Conservation (phyloP, 352 stramenopile genomes). For the Poterioochromonas sp. region DNA sequence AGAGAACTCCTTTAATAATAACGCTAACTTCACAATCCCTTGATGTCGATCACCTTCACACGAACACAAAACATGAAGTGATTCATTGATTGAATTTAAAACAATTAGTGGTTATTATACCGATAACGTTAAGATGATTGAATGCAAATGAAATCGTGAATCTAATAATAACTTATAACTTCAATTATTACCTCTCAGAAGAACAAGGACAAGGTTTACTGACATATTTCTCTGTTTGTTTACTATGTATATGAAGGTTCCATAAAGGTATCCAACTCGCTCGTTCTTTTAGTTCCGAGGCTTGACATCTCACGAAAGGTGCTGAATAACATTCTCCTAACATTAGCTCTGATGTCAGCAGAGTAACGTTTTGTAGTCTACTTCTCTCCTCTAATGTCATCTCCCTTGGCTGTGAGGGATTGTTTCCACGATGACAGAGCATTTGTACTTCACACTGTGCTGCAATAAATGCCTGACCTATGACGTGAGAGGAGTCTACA, state of each 20-base stretch:
- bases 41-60: no score
- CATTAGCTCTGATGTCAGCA: background rate
- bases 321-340: background rate
- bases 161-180: no score
- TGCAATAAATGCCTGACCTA: background rate
- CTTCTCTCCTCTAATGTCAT: background rate
- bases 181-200: no score
- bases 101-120: no score
- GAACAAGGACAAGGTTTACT: background rate
- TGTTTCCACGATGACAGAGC: background rate
- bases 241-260: slow-evolving; percentile 26
- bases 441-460: background rate
- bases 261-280: background rate
- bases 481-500: background rate
- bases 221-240: background rate
- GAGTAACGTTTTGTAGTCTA: background rate
- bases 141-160: no score
- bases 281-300: no score
- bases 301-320: background rate
- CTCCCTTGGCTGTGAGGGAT: background rate
- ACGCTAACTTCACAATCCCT: no score
- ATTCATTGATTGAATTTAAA: no score
- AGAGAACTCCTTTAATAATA: no score
- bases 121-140: no score
- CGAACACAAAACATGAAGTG: no score